phyloP scores from a whole-genome alignment of 176 grass and related monocot genomes.

The Cocos nucifera region DNA sequence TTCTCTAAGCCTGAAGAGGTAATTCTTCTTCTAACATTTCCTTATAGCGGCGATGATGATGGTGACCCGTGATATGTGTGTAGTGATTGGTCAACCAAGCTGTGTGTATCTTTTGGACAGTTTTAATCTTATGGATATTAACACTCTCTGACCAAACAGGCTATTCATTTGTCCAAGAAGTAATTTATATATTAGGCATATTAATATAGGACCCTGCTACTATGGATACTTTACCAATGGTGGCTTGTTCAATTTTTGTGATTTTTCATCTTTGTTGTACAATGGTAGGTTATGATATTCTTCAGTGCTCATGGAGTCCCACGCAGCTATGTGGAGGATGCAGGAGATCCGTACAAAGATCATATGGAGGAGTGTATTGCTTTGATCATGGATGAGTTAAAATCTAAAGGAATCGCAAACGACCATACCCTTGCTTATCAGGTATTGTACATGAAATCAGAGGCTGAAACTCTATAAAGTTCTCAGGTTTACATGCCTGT shows the following conservation, averaged over 20 bases:
- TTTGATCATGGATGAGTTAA: slow-evolving; percentile 92
- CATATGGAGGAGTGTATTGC: slow-evolving; percentile 94
- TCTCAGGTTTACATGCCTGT: too few species aligned
- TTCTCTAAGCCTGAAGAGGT: slow-evolving; percentile 83
- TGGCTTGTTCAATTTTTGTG: slow-evolving; percentile 1
- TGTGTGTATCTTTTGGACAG: too few species aligned
- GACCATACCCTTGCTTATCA: slow-evolving; percentile 82
- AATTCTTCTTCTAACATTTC: not conserved
- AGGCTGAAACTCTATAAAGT: too few species aligned
- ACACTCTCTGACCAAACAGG: too few species aligned
- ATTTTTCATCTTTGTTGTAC: slow-evolving; percentile 18
- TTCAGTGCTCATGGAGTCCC: slow-evolving; percentile 98
- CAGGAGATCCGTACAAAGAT: slow-evolving; percentile 91
- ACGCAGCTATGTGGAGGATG: slow-evolving; percentile 80
- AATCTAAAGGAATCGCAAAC: slow-evolving; percentile 70
- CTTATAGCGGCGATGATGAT: too few species aligned
- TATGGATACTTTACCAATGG: too few species aligned
- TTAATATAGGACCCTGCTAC: too few species aligned
- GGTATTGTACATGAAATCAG: slow-evolving; percentile 20
- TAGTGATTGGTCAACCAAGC: too few species aligned
- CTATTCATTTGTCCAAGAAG: too few species aligned
- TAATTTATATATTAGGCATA: too few species aligned
- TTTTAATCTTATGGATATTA: too few species aligned
- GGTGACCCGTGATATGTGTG: too few species aligned
- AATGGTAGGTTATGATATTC: slow-evolving; percentile 87